Conservation (phyloP, 2,329 filamentous ascomycete species). For the Aspergillus clavatus region DNA sequence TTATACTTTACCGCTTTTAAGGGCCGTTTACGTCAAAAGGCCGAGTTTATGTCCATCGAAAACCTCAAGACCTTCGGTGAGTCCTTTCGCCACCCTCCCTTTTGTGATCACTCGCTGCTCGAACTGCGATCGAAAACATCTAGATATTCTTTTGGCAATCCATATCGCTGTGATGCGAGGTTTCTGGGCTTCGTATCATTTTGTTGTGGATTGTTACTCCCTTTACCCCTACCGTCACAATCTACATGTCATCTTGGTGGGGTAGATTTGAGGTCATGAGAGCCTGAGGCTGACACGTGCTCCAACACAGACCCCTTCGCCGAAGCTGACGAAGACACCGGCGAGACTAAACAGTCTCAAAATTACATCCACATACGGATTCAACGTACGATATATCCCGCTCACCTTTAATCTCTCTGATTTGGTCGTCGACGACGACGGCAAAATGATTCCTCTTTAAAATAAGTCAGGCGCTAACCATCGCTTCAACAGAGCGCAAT, state of each 20-base stretch:
- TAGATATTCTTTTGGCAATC: neutral
- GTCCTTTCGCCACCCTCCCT: slow-evolving; percentile 40
- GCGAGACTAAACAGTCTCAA: slow-evolving; percentile 89
- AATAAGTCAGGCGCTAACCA: slow-evolving; percentile 20
- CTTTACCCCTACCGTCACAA: slow-evolving; percentile 1
- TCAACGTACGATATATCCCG: slow-evolving; percentile 67
- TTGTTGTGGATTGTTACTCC: neutral
- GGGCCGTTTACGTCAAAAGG: slow-evolving; percentile 54
- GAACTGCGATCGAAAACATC: neutral
- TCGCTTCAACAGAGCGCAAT: slow-evolving; percentile 77
- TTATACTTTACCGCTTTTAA: slow-evolving; percentile 37
- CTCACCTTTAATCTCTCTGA: neutral
- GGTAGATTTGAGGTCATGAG: slow-evolving; percentile 31
- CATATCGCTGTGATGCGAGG: neutral
- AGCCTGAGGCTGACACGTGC: slow-evolving; percentile 30
- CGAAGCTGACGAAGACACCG: slow-evolving; percentile 99
- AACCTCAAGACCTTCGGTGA: slow-evolving; percentile 94
- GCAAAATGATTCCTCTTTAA: slow-evolving; percentile 8
- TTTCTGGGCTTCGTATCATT: no score
- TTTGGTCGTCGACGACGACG: slow-evolving; percentile 1
- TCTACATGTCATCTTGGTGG: slow-evolving; percentile 25
- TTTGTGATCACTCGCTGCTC: no score
- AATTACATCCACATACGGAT: slow-evolving; percentile 99
- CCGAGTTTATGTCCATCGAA: slow-evolving; percentile 98
- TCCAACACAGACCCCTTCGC: slow-evolving; percentile 87